Conservation (phyloP, 164 flowering plant species). For the grape (Vitis vinifera) region ASM3070453v1 NC_081814.1:10983001-10983500, state of each 20-base stretch:
- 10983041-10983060: too few species aligned
- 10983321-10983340: not conserved
- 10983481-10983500: not conserved
- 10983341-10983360: not conserved
- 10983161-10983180: too few species aligned
- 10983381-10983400: constrained; percentile 64
- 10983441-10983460: constrained; percentile 93
- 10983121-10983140: too few species aligned
- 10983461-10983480: constrained; percentile 98
- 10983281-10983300: not conserved
- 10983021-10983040: too few species aligned
- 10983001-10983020: too few species aligned
- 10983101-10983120: too few species aligned
- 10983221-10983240: too few species aligned
- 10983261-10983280: not conserved
- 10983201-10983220: too few species aligned
- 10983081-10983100: too few species aligned
- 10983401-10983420: constrained; percentile 90
- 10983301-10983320: not conserved
- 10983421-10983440: constrained; percentile 98
- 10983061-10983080: too few species aligned
- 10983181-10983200: too few species aligned
- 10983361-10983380: constrained; percentile 24
- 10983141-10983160: too few species aligned
- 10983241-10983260: not conserved